Evolutionary conservation across 352 stramenopile genomes (phyloP).

Genomic region (Phytophthora constricta): DNA sequence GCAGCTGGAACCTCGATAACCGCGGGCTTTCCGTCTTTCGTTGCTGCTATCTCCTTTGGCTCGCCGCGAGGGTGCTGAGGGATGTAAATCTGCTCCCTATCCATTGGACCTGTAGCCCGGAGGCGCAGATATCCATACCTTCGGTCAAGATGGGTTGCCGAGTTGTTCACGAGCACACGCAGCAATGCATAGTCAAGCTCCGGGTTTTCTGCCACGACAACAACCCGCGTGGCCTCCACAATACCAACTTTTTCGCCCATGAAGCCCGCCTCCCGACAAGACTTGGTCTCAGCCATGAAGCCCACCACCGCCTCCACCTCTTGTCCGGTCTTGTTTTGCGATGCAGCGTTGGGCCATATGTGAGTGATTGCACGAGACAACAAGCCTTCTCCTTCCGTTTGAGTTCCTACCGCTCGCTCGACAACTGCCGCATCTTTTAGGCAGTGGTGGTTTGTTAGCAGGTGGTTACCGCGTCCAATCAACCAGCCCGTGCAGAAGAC

Average conservation of each 20-base stretch:
- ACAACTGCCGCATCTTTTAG: slow-evolving; percentile 35
- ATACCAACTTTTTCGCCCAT: slow-evolving; percentile 46
- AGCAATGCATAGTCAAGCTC: slow-evolving; percentile 69
- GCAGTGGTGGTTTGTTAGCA: slow-evolving; percentile 80
- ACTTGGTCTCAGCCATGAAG: slow-evolving; percentile 68
- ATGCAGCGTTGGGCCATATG: slow-evolving; percentile 13
- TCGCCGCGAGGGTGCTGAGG: slow-evolving; percentile 70
- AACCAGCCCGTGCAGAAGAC: slow-evolving; percentile 73
- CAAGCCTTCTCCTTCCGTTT: slow-evolving; percentile 24
- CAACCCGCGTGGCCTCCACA: slow-evolving; percentile 50
- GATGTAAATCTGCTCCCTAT: slow-evolving; percentile 69
- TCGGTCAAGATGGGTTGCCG: slow-evolving; percentile 33
- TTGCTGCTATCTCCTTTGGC: slow-evolving; percentile 61
- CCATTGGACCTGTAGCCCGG: slow-evolving; percentile 42
- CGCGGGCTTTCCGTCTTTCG: slow-evolving; percentile 49
- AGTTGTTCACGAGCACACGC: slow-evolving; percentile 44
- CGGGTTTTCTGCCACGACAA: slow-evolving; percentile 47
- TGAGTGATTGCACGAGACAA: slow-evolving; percentile 35
- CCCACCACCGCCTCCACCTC: slow-evolving; percentile 43
- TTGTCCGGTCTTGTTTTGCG: slow-evolving; percentile 11
- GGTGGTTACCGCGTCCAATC: slow-evolving; percentile 58
- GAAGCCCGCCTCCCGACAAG: slow-evolving; percentile 37
- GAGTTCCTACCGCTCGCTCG: not conserved
- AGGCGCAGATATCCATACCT: slow-evolving; percentile 62
- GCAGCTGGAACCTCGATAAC: slow-evolving; percentile 40